Percentiles rank a stretch among this genome's conserved stretches.
phyloP scores from a whole-genome alignment of 2,329 filamentous ascomycete genomes.

The Epichloe amarillans region DNA sequence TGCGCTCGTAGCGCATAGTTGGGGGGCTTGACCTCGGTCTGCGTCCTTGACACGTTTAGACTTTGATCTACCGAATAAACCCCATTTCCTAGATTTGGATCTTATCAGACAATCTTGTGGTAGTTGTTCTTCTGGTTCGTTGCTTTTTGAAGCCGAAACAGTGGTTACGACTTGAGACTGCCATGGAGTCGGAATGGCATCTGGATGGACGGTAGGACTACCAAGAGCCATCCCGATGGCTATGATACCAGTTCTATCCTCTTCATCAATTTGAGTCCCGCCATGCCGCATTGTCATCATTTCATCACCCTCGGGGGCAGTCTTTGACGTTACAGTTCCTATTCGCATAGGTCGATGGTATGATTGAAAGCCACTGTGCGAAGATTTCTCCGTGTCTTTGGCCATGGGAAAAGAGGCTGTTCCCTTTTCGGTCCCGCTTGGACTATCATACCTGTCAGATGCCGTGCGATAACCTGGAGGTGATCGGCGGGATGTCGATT shows the following conservation, averaged over 20 bases:
- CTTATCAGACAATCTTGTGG: slow-evolving; percentile 14
- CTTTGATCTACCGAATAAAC: slow-evolving; percentile 37
- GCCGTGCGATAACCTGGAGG: background rate
- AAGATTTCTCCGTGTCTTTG: background rate
- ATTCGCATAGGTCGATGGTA: slow-evolving; percentile 1
- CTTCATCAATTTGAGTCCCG: slow-evolving; percentile 16
- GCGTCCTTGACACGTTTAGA: slow-evolving; percentile 16
- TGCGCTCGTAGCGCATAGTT: background rate
- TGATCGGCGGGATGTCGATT: background rate
- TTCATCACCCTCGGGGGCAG: slow-evolving; percentile 21
- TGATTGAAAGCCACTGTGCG: background rate
- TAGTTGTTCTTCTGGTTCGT: slow-evolving; percentile 9
- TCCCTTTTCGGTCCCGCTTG: background rate
- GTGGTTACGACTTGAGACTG: slow-evolving; percentile 14
- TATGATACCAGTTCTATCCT: slow-evolving; percentile 15
- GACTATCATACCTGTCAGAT: background rate
- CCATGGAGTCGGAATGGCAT: slow-evolving; percentile 13
- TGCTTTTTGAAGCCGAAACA: slow-evolving; percentile 11
- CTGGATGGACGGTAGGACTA: slow-evolving; percentile 42
- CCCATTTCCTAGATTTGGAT: slow-evolving; percentile 43
- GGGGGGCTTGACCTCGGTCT: slow-evolving; percentile 7
- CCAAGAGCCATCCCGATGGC: slow-evolving; percentile 64
- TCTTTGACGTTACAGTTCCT: slow-evolving; percentile 14
- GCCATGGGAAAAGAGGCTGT: background rate
- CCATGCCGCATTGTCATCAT: background rate